A percentile compares a stretch with the other conserved stretches of the same genome.
Conservation (phyloP, 495 filamentous ascomycete genomes). For the Pseudotulostoma volvatum region DNA sequence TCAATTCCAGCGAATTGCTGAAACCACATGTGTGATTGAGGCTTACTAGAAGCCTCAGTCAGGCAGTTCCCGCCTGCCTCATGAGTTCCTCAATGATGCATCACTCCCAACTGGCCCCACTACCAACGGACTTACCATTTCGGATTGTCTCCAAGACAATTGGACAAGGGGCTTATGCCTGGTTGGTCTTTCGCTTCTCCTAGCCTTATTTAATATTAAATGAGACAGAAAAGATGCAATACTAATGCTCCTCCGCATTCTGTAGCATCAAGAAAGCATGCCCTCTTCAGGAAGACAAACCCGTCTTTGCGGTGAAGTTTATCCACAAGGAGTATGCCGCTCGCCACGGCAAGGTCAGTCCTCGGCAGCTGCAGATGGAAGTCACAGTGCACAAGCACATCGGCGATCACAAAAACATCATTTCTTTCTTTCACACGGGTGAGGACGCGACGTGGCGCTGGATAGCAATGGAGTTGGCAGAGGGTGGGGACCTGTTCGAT, state of each 20-base stretch:
- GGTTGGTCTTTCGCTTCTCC: slow-evolving; percentile 37
- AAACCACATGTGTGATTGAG: too few species aligned
- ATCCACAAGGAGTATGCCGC: slow-evolving; percentile 93
- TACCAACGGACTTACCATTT: slow-evolving; percentile 78
- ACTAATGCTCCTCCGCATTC: slow-evolving; percentile 1
- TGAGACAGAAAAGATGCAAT: too few species aligned
- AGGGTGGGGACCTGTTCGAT: slow-evolving; percentile 94
- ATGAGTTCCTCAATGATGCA: too few species aligned
- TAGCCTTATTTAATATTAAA: too few species aligned
- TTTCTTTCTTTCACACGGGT: slow-evolving; percentile 73
- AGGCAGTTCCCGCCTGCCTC: too few species aligned
- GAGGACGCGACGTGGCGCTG: slow-evolving; percentile 86
- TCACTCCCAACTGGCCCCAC: slow-evolving; percentile 77
- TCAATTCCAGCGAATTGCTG: too few species aligned
- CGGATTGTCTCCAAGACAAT: slow-evolving; percentile 92
- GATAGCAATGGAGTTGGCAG: slow-evolving; percentile 96
- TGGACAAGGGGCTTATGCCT: slow-evolving; percentile 90
- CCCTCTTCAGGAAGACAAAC: slow-evolving; percentile 46
- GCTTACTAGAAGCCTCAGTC: too few species aligned
- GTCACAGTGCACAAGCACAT: slow-evolving; percentile 75
- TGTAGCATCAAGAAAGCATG: slow-evolving; percentile 83
- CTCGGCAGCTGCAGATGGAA: slow-evolving; percentile 79
- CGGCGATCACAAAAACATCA: slow-evolving; percentile 80
- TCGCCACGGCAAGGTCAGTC: slow-evolving; percentile 70
- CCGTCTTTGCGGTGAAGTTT: slow-evolving; percentile 93